phyloP scores from a whole-genome alignment of 305 asterid species.

The Caryopteris hybrid region DNA sequence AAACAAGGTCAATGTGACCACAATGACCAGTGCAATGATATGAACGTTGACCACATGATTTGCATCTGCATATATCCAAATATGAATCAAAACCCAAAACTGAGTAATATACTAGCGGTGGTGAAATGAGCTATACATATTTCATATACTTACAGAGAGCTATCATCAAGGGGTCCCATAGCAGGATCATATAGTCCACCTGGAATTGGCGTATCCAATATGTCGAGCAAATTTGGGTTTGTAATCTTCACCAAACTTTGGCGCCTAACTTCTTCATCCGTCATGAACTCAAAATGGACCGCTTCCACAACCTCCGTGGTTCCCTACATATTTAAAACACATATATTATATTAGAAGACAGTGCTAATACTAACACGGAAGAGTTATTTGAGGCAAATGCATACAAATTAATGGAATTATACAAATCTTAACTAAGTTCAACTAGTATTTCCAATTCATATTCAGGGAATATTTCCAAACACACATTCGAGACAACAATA shows the following conservation, averaged over 20 bases:
- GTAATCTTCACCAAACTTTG: slow-evolving; percentile 61
- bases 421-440: neutral
- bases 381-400: neutral
- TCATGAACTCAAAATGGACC: slow-evolving; percentile 67
- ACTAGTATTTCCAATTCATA: neutral
- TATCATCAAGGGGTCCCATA: slow-evolving; percentile 61
- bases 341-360: neutral
- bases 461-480: neutral
- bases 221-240: slow-evolving; percentile 55
- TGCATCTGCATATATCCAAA: slow-evolving; percentile 58
- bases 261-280: slow-evolving; percentile 59
- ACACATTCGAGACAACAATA: neutral
- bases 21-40: slow-evolving; percentile 71
- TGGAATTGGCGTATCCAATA: slow-evolving; percentile 42
- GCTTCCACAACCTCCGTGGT: slow-evolving; percentile 59
- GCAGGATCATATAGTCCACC: slow-evolving; percentile 81
- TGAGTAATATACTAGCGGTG: neutral
- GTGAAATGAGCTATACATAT: neutral
- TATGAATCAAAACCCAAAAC: slow-evolving; percentile 8
- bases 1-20: slow-evolving; percentile 86
- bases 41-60: slow-evolving; percentile 63
- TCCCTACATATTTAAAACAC: slow-evolving; percentile 24
- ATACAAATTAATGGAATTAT: neutral
- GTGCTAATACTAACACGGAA: neutral
- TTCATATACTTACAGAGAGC: slow-evolving; percentile 39